These are phyloP conservation scores for Xanthoconium purpureum DNA, from an alignment of 768 basidiomycete genomes.

Conservation along the genomic window DNA sequence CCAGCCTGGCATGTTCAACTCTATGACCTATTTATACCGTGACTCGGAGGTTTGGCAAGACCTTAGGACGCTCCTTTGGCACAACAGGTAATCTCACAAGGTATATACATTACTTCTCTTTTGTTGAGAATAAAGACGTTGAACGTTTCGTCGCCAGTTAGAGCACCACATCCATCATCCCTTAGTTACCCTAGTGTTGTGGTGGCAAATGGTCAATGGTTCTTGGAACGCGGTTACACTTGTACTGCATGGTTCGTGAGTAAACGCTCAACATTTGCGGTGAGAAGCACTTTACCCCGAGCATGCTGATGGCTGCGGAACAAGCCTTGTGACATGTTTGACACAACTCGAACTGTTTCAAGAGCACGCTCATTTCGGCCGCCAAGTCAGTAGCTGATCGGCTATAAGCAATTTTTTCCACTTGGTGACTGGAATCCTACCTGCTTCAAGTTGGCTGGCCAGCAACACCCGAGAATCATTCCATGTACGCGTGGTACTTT, in stretches of 20 bases:
- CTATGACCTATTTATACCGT: slow-evolving; percentile 92
- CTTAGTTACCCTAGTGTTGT: slow-evolving; percentile 22
- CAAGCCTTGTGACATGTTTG: slow-evolving; percentile 57
- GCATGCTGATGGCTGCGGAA: slow-evolving; percentile 65
- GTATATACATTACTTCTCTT: slow-evolving; percentile 4
- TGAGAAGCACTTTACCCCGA: slow-evolving; percentile 43
- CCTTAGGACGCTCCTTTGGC: slow-evolving; percentile 85
- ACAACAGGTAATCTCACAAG: slow-evolving; percentile 57
- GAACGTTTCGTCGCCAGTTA: slow-evolving; percentile 1
- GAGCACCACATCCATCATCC: background rate
- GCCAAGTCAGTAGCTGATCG: slow-evolving; percentile 59
- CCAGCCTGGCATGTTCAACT: slow-evolving; percentile 95
- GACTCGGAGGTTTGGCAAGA: slow-evolving; percentile 87
- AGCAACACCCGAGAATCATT: slow-evolving; percentile 46
- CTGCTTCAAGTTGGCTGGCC: slow-evolving; percentile 49
- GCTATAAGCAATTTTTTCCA: slow-evolving; percentile 6
- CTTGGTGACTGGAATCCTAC: slow-evolving; percentile 29
- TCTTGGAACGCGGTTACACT: slow-evolving; percentile 53
- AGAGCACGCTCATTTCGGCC: slow-evolving; percentile 59
- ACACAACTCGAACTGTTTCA: slow-evolving; percentile 47
- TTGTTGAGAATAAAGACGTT: background rate
- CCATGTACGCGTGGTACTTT: slow-evolving; percentile 47
- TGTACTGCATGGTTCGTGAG: slow-evolving; percentile 46
- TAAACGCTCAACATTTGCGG: background rate
- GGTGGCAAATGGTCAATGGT: slow-evolving; percentile 45